phyloP scores from a whole-genome alignment of 2,329 filamentous ascomycete genomes.

The Neonectria magnoliae region DNA sequence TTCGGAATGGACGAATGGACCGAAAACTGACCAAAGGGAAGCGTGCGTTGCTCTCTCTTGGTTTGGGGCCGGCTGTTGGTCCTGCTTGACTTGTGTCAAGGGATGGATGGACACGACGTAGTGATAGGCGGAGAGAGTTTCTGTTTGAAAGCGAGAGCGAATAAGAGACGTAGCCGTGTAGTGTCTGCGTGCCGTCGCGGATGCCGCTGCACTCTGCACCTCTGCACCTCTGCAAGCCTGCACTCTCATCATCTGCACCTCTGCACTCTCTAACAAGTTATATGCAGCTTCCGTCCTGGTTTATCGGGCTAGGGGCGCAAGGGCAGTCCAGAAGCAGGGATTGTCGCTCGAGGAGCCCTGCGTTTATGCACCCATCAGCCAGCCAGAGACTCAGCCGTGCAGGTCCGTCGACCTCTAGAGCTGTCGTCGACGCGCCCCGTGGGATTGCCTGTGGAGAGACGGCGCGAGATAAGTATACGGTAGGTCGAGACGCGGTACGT shows the following conservation, averaged over 20 bases:
- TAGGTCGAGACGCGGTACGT: neutral
- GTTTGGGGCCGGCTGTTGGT: neutral
- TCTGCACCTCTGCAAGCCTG: neutral
- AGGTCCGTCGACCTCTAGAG: conserved; percentile 1
- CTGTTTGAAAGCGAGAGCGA: too few relatives aligned
- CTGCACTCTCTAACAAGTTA: neutral
- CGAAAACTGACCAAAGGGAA: conserved; percentile 6
- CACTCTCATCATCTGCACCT: neutral
- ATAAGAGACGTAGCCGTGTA: neutral
- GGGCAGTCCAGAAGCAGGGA: conserved; percentile 13
- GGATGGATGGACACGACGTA: conserved; percentile 8
- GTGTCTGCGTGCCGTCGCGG: conserved; percentile 6
- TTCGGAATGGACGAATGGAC: conserved; percentile 14
- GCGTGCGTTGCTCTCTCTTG: neutral
- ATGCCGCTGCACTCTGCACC: neutral
- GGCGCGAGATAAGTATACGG: neutral
- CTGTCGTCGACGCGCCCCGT: conserved; percentile 11
- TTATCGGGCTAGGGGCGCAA: conserved; percentile 16
- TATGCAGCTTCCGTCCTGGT: conserved; percentile 4
- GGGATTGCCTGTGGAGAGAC: conserved; percentile 17
- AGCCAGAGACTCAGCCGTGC: conserved; percentile 12
- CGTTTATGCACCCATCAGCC: conserved; percentile 28
- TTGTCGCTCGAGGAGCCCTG: conserved; percentile 13
- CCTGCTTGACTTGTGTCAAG: conserved; percentile 13
- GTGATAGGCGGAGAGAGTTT: neutral